Evolutionary conservation across 768 basidiomycete genomes (phyloP).

Genomic region (Hygrocybe punicea): DNA sequence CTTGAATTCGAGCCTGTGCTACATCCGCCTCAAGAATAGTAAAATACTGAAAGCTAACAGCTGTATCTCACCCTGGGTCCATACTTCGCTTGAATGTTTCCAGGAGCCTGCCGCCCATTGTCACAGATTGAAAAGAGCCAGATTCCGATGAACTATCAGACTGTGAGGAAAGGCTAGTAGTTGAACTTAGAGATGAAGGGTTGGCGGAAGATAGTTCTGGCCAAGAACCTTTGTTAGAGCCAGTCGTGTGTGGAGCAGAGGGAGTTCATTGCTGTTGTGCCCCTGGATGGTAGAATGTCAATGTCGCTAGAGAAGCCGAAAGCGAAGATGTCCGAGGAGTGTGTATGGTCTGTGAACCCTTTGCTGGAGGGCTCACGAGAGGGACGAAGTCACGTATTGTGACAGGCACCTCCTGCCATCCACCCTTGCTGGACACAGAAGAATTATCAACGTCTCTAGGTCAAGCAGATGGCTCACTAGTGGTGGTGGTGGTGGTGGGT

Average conservation of each 20-base stretch:
- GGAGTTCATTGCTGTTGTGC: slow-evolving; percentile 23
- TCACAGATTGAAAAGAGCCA: slow-evolving; percentile 7
- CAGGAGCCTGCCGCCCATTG: slow-evolving; percentile 37
- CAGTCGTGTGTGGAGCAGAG: slow-evolving; percentile 11
- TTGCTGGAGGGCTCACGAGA: slow-evolving; percentile 37
- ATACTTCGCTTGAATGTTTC: slow-evolving; percentile 38
- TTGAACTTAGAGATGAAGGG: not conserved
- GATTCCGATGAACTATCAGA: slow-evolving; percentile 1
- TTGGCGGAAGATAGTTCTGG: too few relatives aligned
- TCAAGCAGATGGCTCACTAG: not conserved
- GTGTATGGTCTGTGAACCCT: slow-evolving; percentile 36
- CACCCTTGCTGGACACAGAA: slow-evolving; percentile 23
- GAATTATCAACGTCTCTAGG: slow-evolving; percentile 20
- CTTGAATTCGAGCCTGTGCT: too few relatives aligned
- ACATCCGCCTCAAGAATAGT: too few relatives aligned
- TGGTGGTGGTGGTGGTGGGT: too few relatives aligned
- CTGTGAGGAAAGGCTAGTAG: not conserved
- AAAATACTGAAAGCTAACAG: too few relatives aligned
- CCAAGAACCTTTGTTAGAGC: slow-evolving; percentile 10
- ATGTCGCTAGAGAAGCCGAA: slow-evolving; percentile 64
- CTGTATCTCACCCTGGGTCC: too few relatives aligned
- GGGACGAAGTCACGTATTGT: too few relatives aligned
- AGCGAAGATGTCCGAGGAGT: slow-evolving; percentile 54
- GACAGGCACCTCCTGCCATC: slow-evolving; percentile 4
- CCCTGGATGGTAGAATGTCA: too few relatives aligned